Base-by-base conservation (phyloP, 805 yeast species). In the Hemisphaericaspora nanyangensis region DNA sequence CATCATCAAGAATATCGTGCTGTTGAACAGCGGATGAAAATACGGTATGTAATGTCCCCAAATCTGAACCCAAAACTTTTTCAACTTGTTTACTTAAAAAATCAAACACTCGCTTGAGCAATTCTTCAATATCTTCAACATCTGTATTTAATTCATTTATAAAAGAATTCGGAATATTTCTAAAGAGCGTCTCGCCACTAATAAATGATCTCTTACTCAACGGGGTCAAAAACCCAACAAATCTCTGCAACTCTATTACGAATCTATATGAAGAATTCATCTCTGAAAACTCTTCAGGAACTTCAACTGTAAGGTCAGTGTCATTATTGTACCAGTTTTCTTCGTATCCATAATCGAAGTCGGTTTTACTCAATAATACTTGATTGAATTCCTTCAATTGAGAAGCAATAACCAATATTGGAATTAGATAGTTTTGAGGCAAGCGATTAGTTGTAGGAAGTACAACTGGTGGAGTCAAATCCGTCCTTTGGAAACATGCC, bases 11-110 rank as follows among this genome's bases (percentile, higher is more conserved):
- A 10, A 50, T 42, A 28, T 25, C 63, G 56, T n/a, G n/a, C n/a
- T n/a, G n/a, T 33, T 56, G 59, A 13, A 65, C 69, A 16, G 33
- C 35, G 1, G 63, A 58, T 33, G 50, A 53, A 20, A 65, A 52
- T 4, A 61, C 27, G 12, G 40, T 26, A 7, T 40, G 35, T 8
- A 54, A 17, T 13, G 17, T 18, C 11, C 13, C 7, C 6, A 15
- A n/a, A 29, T 43, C 46, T 6, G 29, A 17, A 15, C 19, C 22
- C 15, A 35, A 25, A 24, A 34, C 29, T 12, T 27, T 20, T n/a
- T 31, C 10, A 13, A 15, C 8, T 11, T 20, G 24, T 8, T 26
- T 17, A 7, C 6, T 17, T 12, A 43, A 33, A 11, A n/a, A 34
- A 4, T 17, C 12, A 42, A 46, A 49, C 13, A 47, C 40, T 28